Evolutionary conservation across 805 yeast species (phyloP).

Genomic region (Tetrapisispora arboricola): DNA sequence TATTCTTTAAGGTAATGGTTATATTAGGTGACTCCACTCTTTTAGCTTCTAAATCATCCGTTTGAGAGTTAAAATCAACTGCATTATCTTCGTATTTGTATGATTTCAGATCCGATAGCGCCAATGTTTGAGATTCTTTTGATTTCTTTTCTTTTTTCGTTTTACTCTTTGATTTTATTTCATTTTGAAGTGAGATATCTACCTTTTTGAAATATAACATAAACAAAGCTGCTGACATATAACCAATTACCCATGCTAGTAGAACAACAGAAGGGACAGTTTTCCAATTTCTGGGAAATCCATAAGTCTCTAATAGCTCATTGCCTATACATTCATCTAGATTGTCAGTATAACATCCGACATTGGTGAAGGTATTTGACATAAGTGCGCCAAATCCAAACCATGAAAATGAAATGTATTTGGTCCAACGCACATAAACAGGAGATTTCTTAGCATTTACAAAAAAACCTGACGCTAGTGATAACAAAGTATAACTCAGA

Average conservation of each 20-base stretch:
- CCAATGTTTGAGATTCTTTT: neutral
- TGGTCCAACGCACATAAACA: conserved; percentile 79
- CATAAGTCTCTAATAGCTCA: conserved; percentile 45
- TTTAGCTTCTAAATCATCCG: conserved; percentile 13
- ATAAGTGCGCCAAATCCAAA: conserved; percentile 62
- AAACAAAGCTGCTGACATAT: conserved; percentile 38
- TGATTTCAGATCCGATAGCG: neutral
- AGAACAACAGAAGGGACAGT: conserved; percentile 52
- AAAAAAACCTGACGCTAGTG: conserved; percentile 74
- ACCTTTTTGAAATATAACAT: conserved; percentile 39
- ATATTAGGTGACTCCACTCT: conserved; percentile 5
- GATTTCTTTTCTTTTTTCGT: conserved; percentile 4
- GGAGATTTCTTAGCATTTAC: conserved; percentile 67
- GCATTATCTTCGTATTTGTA: neutral
- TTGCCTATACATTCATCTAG: conserved; percentile 31
- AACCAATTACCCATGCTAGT: conserved; percentile 49
- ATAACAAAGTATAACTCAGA: conserved; percentile 56
- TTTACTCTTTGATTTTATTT: conserved; percentile 13
- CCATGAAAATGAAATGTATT: conserved; percentile 68
- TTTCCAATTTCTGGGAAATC: conserved; percentile 56
- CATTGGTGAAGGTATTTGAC: conserved; percentile 53
- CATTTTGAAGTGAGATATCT: conserved; percentile 21
- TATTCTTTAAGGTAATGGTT: conserved; percentile 9
- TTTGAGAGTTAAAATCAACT: conserved; percentile 1
- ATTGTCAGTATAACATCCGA: conserved; percentile 45